phyloP scores from a whole-genome alignment of 345 rosid genomes.

The Rhodamnia rubescens region DNA sequence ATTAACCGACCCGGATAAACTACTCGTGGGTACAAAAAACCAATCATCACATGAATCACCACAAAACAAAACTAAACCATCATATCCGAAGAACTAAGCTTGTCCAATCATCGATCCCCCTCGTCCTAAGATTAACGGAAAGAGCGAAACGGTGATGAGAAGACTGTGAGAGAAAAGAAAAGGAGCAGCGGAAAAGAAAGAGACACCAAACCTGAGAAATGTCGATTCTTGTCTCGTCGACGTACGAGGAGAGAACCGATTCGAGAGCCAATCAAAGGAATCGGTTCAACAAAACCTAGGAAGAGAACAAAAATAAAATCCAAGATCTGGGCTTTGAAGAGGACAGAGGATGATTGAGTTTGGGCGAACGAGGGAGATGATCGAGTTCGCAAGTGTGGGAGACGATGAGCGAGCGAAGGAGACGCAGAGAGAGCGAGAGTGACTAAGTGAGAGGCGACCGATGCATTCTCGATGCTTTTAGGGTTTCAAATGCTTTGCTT shows the following conservation, averaged over 20 bases:
- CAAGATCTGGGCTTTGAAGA: conserved; percentile 13
- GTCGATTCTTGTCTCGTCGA: not conserved
- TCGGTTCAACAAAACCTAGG: too few species aligned
- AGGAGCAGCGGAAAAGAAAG: not conserved
- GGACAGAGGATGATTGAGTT: not conserved
- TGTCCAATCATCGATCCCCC: not conserved
- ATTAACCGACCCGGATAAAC: not conserved
- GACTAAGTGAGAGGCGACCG: too few species aligned
- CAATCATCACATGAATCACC: not conserved
- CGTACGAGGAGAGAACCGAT: not conserved
- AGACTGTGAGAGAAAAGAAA: too few species aligned
- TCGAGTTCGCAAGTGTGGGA: too few species aligned
- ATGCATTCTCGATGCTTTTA: too few species aligned
- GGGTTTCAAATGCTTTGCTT: too few species aligned
- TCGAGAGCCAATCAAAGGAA: not conserved
- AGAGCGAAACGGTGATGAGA: not conserved
- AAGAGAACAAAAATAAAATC: too few species aligned
- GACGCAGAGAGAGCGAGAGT: too few species aligned
- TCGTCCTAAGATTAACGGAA: not conserved
- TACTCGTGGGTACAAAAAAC: not conserved
- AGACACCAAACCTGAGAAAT: not conserved
- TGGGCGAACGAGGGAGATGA: too few species aligned
- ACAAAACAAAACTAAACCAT: not conserved
- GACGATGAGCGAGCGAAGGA: too few species aligned
- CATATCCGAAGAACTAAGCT: not conserved